These are phyloP conservation scores for Aspergillus novoparasiticus DNA, from an alignment of 2,329 filamentous ascomycete species.

Conservation along the genomic window DNA sequence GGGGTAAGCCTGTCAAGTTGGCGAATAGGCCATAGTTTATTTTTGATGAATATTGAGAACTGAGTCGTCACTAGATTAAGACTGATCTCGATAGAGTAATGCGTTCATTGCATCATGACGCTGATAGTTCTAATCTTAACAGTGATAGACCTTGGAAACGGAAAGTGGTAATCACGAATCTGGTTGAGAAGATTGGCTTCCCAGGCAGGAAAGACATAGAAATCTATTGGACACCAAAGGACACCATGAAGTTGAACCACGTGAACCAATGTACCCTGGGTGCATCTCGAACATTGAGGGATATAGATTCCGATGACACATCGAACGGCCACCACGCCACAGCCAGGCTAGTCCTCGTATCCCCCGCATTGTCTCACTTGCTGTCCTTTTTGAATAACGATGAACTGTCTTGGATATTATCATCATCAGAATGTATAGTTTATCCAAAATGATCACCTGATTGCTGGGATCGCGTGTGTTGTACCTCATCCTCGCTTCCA, in stretches of 20 bases:
- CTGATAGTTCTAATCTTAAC: not conserved
- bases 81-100: not conserved
- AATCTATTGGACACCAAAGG: not conserved
- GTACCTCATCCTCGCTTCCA: not conserved
- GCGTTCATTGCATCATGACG: not conserved
- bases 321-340: not conserved
- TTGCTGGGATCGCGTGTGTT: not conserved
- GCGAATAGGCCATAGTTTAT: not conserved
- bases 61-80: not conserved
- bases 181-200: not conserved
- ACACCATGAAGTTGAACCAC: not conserved
- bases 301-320: not conserved
- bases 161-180: not conserved
- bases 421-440: not conserved
- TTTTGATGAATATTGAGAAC: not conserved
- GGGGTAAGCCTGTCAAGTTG: not conserved
- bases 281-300: not conserved
- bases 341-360: not conserved
- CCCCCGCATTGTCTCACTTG: not conserved
- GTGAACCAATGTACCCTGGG: not conserved
- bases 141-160: not conserved
- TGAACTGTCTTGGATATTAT: not conserved
- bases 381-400: not conserved
- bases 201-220: not conserved
- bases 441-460: not conserved